Conservation (phyloP, 352 stramenopile genomes). For the Phytophthora nicotianae region DNA sequence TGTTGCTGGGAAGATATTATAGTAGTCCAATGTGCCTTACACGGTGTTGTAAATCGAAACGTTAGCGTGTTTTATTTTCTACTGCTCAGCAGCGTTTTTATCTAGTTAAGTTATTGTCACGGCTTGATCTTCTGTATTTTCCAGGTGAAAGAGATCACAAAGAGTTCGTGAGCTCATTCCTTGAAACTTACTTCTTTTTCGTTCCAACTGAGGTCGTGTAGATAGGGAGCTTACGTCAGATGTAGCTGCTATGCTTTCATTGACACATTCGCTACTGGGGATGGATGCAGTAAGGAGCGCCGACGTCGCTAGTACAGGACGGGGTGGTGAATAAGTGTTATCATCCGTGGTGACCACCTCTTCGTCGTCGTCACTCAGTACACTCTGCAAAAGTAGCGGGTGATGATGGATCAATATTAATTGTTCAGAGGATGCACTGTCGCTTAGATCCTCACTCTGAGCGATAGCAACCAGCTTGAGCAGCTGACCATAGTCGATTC, state of each 20-base stretch:
- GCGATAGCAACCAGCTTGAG: conserved; percentile 38
- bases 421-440: not conserved
- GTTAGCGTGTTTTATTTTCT: not conserved
- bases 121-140: conserved; percentile 10
- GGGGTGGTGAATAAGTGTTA: conserved; percentile 12
- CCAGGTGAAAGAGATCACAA: conserved; percentile 32
- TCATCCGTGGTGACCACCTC: not conserved
- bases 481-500: conserved; percentile 55
- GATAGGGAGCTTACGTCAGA: not conserved
- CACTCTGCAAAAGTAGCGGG: conserved; percentile 15
- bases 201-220: conserved; percentile 16
- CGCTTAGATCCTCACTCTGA: conserved; percentile 22
- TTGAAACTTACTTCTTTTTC: conserved; percentile 38
- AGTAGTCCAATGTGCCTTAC: too few species aligned
- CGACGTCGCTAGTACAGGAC: conserved; percentile 1
- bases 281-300: not conserved
- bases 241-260: not conserved
- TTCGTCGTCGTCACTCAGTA: conserved; percentile 16
- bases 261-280: not conserved
- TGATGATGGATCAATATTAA: conserved; percentile 15
- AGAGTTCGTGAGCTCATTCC: conserved; percentile 36
- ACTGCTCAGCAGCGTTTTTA: conserved; percentile 7
- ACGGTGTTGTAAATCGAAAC: too few species aligned
- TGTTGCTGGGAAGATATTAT: too few species aligned
- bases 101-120: conserved; percentile 15